These are phyloP conservation scores for Chlorella vulgaris DNA, from an alignment of 139 green algal genomes.

Conservation along the genomic window DNA sequence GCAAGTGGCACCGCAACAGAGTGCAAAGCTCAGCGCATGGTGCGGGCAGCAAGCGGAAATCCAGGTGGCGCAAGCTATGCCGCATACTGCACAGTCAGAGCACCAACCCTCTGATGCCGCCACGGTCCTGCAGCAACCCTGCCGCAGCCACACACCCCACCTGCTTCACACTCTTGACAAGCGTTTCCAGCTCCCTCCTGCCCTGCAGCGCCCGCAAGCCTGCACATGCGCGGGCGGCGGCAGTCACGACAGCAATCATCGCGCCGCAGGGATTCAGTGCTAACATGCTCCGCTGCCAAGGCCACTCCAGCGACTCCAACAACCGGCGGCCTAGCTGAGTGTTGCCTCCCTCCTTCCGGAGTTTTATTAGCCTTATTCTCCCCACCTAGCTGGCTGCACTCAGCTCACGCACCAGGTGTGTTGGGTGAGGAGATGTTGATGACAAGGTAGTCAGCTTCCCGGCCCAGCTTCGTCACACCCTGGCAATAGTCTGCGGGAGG, in stretches of 20 bases:
- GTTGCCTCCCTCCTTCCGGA: too few relatives aligned
- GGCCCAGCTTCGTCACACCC: slow-evolving; percentile 71
- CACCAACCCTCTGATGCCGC: too few relatives aligned
- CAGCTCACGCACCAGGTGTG: slow-evolving; percentile 89
- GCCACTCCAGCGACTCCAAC: too few relatives aligned
- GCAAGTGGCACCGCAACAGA: too few relatives aligned
- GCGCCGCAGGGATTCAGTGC: too few relatives aligned
- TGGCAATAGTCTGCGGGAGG: slow-evolving; percentile 87
- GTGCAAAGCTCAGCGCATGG: too few relatives aligned
- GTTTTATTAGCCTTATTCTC: too few relatives aligned
- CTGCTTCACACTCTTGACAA: slow-evolving; percentile 70
- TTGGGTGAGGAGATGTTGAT: slow-evolving; percentile 99
- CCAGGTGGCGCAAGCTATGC: not conserved
- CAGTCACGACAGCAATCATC: not conserved
- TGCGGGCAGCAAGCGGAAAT: not conserved
- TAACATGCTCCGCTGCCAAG: too few relatives aligned
- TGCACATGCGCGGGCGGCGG: too few relatives aligned
- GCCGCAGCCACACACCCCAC: not conserved
- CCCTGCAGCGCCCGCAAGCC: slow-evolving; percentile 85
- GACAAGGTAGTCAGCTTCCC: slow-evolving; percentile 93
- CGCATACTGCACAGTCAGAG: too few relatives aligned
- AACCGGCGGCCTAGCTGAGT: too few relatives aligned
- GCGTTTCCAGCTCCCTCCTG: slow-evolving; percentile 75
- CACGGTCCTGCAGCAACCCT: not conserved
- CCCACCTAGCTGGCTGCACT: too few relatives aligned